Evolutionary conservation across 2,329 filamentous ascomycete genomes (phyloP).

Genomic region (Colletotrichum sp.): DNA sequence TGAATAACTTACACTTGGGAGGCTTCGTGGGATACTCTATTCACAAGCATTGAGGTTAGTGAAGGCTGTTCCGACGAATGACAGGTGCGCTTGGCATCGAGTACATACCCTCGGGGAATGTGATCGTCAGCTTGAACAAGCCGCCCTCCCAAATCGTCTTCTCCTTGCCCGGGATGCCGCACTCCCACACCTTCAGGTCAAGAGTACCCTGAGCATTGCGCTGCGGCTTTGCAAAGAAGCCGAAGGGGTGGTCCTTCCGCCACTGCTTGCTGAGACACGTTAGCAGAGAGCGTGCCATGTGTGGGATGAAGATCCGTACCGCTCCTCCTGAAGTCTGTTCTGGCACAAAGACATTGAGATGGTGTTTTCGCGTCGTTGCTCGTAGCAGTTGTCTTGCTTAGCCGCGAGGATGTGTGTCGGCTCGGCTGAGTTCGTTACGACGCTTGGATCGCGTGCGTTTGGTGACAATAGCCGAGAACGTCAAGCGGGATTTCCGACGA

Average conservation of each 20-base stretch:
- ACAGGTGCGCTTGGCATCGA: neutral
- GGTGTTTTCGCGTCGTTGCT: neutral
- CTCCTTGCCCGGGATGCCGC: constrained; percentile 92
- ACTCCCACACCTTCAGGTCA: constrained; percentile 96
- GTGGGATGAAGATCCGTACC: constrained; percentile 57
- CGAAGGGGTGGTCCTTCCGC: constrained; percentile 96
- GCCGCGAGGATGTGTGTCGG: neutral
- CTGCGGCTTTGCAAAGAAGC: constrained; percentile 90
- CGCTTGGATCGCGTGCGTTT: neutral
- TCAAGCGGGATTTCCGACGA: neutral
- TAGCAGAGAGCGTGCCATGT: constrained; percentile 19
- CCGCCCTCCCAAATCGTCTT: constrained; percentile 99
- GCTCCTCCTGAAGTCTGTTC: constrained; percentile 86
- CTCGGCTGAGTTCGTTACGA: neutral
- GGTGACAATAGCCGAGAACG: neutral
- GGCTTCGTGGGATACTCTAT: constrained; percentile 98
- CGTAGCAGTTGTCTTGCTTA: neutral
- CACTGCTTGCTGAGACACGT: constrained; percentile 79
- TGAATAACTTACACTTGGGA: constrained; percentile 82
- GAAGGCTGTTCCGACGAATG: neutral
- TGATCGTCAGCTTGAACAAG: constrained; percentile 90
- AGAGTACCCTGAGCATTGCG: constrained; percentile 78
- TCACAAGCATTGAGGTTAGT: constrained; percentile 25
- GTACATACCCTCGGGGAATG: constrained; percentile 86
- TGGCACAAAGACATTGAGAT: constrained; percentile 81